phyloP scores from a whole-genome alignment of 352 stramenopile genomes.

The Phytopythium vexans region DNA sequence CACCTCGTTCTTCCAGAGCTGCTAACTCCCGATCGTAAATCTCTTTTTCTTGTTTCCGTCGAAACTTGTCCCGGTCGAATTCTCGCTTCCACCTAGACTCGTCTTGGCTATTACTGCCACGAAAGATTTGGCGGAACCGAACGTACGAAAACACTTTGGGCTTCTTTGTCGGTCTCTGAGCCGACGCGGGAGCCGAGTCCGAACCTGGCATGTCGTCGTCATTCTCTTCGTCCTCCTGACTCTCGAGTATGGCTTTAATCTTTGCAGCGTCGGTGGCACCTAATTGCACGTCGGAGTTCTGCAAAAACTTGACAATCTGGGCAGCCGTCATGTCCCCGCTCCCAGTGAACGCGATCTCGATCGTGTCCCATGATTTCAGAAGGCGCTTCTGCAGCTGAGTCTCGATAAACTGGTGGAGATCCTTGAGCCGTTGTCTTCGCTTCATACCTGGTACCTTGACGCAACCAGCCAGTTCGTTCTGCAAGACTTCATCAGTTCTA shows the following conservation, averaged over 20 bases:
- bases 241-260: slow-evolving; percentile 55
- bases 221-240: slow-evolving; percentile 12
- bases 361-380: slow-evolving; percentile 63
- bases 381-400: slow-evolving; percentile 69
- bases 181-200: not conserved
- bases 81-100: slow-evolving; percentile 57
- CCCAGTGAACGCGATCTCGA: slow-evolving; percentile 63
- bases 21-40: slow-evolving; percentile 66
- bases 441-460: slow-evolving; percentile 36
- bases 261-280: slow-evolving; percentile 49
- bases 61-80: slow-evolving; percentile 62
- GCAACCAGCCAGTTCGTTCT: not conserved
- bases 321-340: slow-evolving; percentile 59
- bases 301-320: slow-evolving; percentile 72
- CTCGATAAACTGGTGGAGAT: slow-evolving; percentile 62
- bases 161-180: slow-evolving; percentile 11
- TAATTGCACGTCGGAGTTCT: slow-evolving; percentile 67
- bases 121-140: slow-evolving; percentile 62
- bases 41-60: slow-evolving; percentile 57
- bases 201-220: not conserved
- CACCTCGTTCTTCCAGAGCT: slow-evolving; percentile 67
- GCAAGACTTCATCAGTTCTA: too few species aligned
- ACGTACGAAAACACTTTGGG: slow-evolving; percentile 50
- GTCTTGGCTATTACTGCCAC: slow-evolving; percentile 44
- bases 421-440: slow-evolving; percentile 47